Evolutionary conservation across 495 filamentous ascomycete species (phyloP).

Genomic region (Aspergillus affinis): DNA sequence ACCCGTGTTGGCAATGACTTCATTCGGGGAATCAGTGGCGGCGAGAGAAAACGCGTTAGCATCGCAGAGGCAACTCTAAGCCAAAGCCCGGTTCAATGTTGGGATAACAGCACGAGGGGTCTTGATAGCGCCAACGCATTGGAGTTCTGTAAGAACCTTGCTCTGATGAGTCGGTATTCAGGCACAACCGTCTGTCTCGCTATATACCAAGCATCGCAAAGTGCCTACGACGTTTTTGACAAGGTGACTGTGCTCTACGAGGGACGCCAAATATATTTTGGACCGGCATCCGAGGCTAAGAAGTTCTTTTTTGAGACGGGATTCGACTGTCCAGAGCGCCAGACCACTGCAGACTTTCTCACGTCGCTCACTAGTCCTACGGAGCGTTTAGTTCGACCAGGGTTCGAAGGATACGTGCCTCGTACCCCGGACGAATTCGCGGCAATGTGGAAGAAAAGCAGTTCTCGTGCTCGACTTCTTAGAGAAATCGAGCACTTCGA

Average conservation of each 20-base stretch:
- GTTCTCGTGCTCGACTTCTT: conserved; percentile 48
- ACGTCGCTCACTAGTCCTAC: conserved; percentile 70
- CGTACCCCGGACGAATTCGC: conserved; percentile 73
- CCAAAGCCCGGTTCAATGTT: conserved; percentile 71
- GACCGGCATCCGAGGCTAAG: conserved; percentile 57
- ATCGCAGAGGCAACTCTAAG: conserved; percentile 64
- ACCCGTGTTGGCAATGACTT: conserved; percentile 71
- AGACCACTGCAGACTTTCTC: conserved; percentile 74
- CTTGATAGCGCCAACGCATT: conserved; percentile 83
- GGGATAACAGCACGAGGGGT: conserved; percentile 88
- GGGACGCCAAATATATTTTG: conserved; percentile 69
- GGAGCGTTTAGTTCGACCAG: conserved; percentile 62
- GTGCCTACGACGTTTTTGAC: conserved; percentile 71
- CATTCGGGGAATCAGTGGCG: conserved; percentile 81
- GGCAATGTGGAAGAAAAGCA: conserved; percentile 57
- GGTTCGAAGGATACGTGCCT: conserved; percentile 66
- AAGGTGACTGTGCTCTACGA: conserved; percentile 64
- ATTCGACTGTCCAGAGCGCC: conserved; percentile 59
- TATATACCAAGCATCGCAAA: conserved; percentile 85
- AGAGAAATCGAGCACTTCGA: conserved; percentile 57
- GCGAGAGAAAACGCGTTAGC: conserved; percentile 75
- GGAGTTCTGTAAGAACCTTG: conserved; percentile 68
- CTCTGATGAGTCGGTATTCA: conserved; percentile 73
- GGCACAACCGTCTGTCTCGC: conserved; percentile 77
- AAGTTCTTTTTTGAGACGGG: conserved; percentile 66